These are phyloP conservation scores for Malania oleifera DNA, from an alignment of 164 flowering plant genomes.

Conservation along the genomic window DNA sequence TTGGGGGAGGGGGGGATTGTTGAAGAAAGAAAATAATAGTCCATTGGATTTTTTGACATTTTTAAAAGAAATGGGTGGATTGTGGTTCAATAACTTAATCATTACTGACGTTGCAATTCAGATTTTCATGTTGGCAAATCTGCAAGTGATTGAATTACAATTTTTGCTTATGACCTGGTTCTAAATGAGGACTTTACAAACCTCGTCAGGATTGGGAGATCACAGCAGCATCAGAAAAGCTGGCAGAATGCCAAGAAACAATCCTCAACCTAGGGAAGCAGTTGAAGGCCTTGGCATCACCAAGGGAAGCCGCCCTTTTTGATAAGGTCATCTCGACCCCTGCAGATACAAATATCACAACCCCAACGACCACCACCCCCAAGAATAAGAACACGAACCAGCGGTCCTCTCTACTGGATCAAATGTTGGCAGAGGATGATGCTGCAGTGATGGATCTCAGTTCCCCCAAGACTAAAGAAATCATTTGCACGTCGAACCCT, in stretches of 20 bases:
- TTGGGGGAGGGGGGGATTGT: no score
- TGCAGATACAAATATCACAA: slow-evolving; percentile 5
- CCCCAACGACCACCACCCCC: slow-evolving; percentile 3
- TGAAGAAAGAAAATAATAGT: no score
- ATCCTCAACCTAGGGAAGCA: slow-evolving; percentile 54
- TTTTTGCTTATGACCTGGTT: neutral
- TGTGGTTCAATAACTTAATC: no score
- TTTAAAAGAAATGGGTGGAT: no score
- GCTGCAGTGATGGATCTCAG: slow-evolving; percentile 6
- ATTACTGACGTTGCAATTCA: neutral
- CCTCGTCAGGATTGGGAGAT: slow-evolving; percentile 47
- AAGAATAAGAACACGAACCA: slow-evolving; percentile 14
- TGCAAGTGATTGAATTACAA: neutral
- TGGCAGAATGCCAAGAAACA: slow-evolving; percentile 69
- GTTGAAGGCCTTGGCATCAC: slow-evolving; percentile 38
- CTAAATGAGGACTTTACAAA: neutral
- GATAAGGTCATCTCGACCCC: slow-evolving; percentile 29
- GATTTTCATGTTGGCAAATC: neutral
- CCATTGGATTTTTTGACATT: no score
- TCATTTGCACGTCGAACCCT: neutral
- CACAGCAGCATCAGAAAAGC: slow-evolving; percentile 50
- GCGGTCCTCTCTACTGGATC: slow-evolving; percentile 33
- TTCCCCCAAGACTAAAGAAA: slow-evolving; percentile 12
- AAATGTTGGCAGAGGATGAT: slow-evolving; percentile 35
- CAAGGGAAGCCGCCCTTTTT: slow-evolving; percentile 27